phyloP scores from a whole-genome alignment of 192 early-diverging fungal genomes.

The Blastocladiella britannica region DNA sequence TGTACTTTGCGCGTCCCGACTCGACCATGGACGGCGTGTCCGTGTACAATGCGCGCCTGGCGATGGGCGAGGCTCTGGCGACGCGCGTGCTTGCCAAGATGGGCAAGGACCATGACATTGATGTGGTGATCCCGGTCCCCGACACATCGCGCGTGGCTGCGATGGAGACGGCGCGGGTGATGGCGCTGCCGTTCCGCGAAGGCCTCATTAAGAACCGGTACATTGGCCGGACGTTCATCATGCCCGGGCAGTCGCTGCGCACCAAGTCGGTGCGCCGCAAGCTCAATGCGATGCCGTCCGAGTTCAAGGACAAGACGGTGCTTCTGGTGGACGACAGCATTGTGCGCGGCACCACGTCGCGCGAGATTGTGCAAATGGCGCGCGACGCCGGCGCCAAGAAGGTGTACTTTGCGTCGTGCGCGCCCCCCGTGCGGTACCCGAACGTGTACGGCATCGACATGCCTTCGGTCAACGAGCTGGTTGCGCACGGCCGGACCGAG shows the following conservation, averaged over 20 bases:
- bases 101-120: constrained; percentile 66
- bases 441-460: constrained; percentile 99
- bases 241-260: constrained; percentile 86
- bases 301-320: constrained; percentile 91
- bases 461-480: constrained; percentile 80
- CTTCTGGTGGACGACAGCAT: constrained; percentile 98
- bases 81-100: constrained; percentile 52
- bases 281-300: constrained; percentile 94
- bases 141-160: constrained; percentile 92
- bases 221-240: constrained; percentile 97
- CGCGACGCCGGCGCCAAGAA: constrained; percentile 94
- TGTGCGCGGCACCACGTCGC: constrained; percentile 97
- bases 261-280: constrained; percentile 56
- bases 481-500: constrained; percentile 58
- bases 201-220: constrained; percentile 99
- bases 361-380: constrained; percentile 98
- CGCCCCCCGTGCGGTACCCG: constrained; percentile 85
- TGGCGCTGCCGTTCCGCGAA: constrained; percentile 86
- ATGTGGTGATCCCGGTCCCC: constrained; percentile 97
- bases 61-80: constrained; percentile 93
- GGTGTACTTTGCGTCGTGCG: constrained; percentile 97
- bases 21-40: constrained; percentile 96
- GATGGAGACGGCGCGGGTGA: constrained; percentile 70
- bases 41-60: constrained; percentile 89
- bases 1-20: constrained; percentile 97